Percentiles rank a stretch among this genome's conserved stretches.
phyloP scores from a whole-genome alignment of 306 rosid species.

The Myrica gale region DNA sequence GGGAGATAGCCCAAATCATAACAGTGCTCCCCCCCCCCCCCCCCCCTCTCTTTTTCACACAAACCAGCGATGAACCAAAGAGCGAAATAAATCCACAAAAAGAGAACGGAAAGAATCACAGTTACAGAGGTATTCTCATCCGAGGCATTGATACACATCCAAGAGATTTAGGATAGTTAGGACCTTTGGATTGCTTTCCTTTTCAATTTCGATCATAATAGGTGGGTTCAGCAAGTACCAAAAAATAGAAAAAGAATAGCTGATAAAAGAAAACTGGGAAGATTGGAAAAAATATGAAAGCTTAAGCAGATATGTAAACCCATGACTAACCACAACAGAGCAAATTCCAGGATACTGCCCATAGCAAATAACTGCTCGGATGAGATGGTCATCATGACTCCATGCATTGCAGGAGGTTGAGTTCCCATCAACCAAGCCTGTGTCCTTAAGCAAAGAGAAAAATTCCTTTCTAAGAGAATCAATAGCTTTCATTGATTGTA shows the following conservation, averaged over 20 bases:
- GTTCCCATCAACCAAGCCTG: constrained; percentile 69
- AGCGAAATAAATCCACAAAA: background rate
- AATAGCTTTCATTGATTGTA: constrained; percentile 88
- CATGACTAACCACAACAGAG: constrained; percentile 73
- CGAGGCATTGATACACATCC: background rate
- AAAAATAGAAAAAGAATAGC: background rate
- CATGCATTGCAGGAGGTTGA: constrained; percentile 51
- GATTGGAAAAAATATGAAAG: background rate
- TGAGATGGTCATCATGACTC: constrained; percentile 68
- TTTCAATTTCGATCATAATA: no score
- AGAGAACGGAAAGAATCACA: background rate
- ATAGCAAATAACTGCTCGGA: constrained; percentile 78
- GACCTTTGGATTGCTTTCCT: background rate
- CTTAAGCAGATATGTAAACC: constrained; percentile 10
- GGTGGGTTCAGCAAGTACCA: background rate
- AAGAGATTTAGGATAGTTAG: background rate
- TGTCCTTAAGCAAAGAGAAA: constrained; percentile 67
- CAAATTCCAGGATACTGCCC: constrained; percentile 94
- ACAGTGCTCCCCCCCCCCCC: background rate
- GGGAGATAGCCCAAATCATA: background rate
- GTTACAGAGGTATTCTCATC: background rate
- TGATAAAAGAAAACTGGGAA: background rate
- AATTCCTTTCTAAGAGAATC: constrained; percentile 87
- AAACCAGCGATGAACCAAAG: no score
- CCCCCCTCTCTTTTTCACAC: background rate